These are phyloP conservation scores for Paecilomyces sp. DNA, from an alignment of 2,329 filamentous ascomycete genomes.

Conservation along the genomic window DNA sequence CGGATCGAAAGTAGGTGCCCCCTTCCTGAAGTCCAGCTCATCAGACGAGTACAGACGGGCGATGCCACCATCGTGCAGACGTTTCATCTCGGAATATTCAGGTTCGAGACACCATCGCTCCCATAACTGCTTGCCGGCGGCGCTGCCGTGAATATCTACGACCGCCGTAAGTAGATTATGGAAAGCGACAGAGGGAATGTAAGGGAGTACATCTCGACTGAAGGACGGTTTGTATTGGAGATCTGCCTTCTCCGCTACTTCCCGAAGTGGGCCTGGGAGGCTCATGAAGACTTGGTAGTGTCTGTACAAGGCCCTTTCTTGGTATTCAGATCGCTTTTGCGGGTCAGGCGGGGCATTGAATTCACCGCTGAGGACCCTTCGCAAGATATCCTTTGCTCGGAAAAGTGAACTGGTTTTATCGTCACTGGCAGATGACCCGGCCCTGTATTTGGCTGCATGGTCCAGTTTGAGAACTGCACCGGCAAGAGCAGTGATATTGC, in stretches of 20 bases:
- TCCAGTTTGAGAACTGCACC: slow-evolving; percentile 35
- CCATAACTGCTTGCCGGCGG: slow-evolving; percentile 42
- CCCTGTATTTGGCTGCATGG: slow-evolving; percentile 11
- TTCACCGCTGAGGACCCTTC: slow-evolving; percentile 26
- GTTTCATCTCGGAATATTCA: slow-evolving; percentile 10
- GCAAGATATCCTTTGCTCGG: slow-evolving; percentile 23
- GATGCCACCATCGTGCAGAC: slow-evolving; percentile 20
- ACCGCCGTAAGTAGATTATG: slow-evolving; percentile 49
- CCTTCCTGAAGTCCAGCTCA: slow-evolving; percentile 14
- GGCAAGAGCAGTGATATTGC: slow-evolving; percentile 27
- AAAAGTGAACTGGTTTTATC: slow-evolving; percentile 13
- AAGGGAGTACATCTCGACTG: slow-evolving; percentile 13
- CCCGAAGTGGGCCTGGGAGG: slow-evolving; percentile 23
- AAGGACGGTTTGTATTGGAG: slow-evolving; percentile 8
- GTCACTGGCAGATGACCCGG: slow-evolving; percentile 3
- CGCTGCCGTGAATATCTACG: slow-evolving; percentile 42
- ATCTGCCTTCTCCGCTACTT: slow-evolving; percentile 16
- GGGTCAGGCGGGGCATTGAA: slow-evolving; percentile 20
- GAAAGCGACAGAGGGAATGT: slow-evolving; percentile 38
- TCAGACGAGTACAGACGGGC: slow-evolving; percentile 14
- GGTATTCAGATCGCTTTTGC: slow-evolving; percentile 13
- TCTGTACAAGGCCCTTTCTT: slow-evolving; percentile 20
- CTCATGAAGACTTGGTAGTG: slow-evolving; percentile 23
- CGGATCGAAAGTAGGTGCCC: slow-evolving; percentile 19
- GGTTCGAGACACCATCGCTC: slow-evolving; percentile 39